Evolutionary conservation across 352 stramenopile species (phyloP).

Genomic region (Globisporangium lucens): DNA sequence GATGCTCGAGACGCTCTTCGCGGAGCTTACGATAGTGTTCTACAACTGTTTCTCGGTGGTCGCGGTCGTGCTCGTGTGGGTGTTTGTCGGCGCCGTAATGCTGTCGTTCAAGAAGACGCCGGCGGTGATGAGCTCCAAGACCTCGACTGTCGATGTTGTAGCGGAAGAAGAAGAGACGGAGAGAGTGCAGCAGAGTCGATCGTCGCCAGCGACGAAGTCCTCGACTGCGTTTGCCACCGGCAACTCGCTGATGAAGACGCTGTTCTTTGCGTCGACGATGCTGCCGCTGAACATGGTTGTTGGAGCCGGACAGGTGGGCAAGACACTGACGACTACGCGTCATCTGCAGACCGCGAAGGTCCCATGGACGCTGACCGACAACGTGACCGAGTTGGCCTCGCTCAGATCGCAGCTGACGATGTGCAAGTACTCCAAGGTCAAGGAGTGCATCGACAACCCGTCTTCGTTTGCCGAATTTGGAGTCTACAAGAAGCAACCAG

Average conservation of each 20-base stretch:
- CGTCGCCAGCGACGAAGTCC: neutral
- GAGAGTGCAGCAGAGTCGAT: neutral
- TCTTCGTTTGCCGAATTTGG: slow-evolving; percentile 34
- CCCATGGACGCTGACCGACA: slow-evolving; percentile 41
- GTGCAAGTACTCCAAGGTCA: slow-evolving; percentile 63
- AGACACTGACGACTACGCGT: slow-evolving; percentile 15
- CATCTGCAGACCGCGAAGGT: slow-evolving; percentile 17
- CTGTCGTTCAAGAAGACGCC: slow-evolving; percentile 8
- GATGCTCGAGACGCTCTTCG: slow-evolving; percentile 21
- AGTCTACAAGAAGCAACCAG: slow-evolving; percentile 31
- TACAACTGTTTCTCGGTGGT: slow-evolving; percentile 19
- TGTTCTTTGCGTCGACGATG: slow-evolving; percentile 20
- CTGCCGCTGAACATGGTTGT: slow-evolving; percentile 15
- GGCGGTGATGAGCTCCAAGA: neutral
- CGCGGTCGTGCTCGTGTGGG: neutral
- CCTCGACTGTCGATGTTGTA: neutral
- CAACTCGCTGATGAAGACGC: slow-evolving; percentile 18
- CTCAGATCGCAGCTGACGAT: slow-evolving; percentile 38
- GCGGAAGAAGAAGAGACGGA: slow-evolving; percentile 2
- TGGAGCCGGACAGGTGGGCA: slow-evolving; percentile 6
- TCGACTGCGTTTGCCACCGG: slow-evolving; percentile 10
- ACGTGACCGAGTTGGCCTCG: slow-evolving; percentile 27
- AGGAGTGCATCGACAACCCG: slow-evolving; percentile 49
- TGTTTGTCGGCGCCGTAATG: slow-evolving; percentile 15
- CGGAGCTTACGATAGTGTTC: slow-evolving; percentile 22